These are phyloP conservation scores for Urochloa ruziziensis DNA, from an alignment of 176 grass and related monocot species.

Conservation along the genomic window DNA sequence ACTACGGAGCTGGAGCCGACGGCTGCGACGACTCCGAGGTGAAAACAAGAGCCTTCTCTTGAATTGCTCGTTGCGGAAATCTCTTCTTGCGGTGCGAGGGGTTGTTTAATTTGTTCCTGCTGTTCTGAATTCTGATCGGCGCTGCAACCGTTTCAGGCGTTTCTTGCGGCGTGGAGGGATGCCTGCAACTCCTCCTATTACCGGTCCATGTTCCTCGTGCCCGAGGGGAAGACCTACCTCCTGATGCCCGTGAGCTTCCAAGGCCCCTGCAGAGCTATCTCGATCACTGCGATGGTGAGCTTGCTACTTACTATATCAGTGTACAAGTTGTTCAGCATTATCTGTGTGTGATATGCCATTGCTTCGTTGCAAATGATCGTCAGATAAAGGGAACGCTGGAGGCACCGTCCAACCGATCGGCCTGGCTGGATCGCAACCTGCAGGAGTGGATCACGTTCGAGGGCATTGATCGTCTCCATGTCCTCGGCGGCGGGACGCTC, in stretches of 20 bases:
- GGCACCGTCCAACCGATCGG: conserved; percentile 58
- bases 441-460: conserved; percentile 67
- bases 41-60: not conserved
- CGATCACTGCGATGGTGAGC: conserved; percentile 59
- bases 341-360: not conserved
- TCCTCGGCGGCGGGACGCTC: conserved; percentile 60
- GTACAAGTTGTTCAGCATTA: not conserved
- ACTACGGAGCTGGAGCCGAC: conserved; percentile 36
- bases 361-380: not conserved
- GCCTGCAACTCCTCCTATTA: conserved; percentile 53
- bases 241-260: conserved; percentile 58
- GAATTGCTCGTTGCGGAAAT: not conserved
- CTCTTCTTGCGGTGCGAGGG: not conserved
- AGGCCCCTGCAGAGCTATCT: conserved; percentile 57
- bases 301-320: not conserved
- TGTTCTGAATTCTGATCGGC: not conserved
- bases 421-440: conserved; percentile 18
- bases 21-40: conserved; percentile 52
- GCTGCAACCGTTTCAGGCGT: conserved; percentile 40
- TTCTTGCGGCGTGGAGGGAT: conserved; percentile 58
- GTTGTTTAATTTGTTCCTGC: not conserved
- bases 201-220: conserved; percentile 33
- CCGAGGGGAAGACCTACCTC: conserved; percentile 45
- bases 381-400: conserved; percentile 71
- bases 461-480: conserved; percentile 26